phyloP scores from a whole-genome alignment of 805 yeast genomes.

The Starmerella ratchasimensis region DNA sequence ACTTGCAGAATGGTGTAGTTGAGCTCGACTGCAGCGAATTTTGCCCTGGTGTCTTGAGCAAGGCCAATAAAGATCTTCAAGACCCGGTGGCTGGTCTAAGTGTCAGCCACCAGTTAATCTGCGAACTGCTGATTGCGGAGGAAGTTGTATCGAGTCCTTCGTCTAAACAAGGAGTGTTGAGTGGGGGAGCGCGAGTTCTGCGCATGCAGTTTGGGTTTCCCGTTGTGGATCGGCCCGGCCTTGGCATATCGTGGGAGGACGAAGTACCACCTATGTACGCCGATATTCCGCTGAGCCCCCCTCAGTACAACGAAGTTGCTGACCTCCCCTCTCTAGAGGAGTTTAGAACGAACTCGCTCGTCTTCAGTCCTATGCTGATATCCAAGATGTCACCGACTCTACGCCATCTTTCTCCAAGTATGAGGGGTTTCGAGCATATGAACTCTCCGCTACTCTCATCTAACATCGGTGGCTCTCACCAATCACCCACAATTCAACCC shows the following conservation, averaged over 20 bases:
- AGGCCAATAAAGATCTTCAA: conserved; percentile 35
- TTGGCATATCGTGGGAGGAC: conserved; percentile 97
- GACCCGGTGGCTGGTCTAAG: conserved; percentile 69
- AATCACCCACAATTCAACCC: no score
- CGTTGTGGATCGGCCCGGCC: conserved; percentile 80
- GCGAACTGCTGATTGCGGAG: conserved; percentile 91
- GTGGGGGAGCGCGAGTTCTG: conserved; percentile 89
- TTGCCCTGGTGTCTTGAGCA: conserved; percentile 19
- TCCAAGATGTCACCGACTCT: conserved; percentile 21
- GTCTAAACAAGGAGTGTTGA: conserved; percentile 30
- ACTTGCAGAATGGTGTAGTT: conserved; percentile 53
- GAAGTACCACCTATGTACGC: conserved; percentile 96
- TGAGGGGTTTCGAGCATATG: conserved; percentile 17
- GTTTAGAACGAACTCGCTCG: conserved; percentile 14
- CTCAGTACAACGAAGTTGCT: conserved; percentile 44
- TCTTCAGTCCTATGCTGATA: conserved; percentile 19
- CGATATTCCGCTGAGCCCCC: conserved; percentile 80
- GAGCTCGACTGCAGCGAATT: conserved; percentile 37
- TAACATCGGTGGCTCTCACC: not conserved
- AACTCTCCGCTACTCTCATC: not conserved
- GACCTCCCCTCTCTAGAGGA: conserved; percentile 22
- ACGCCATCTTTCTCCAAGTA: conserved; percentile 20
- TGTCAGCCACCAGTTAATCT: conserved; percentile 61
- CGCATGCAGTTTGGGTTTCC: conserved; percentile 85
- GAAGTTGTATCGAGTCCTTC: conserved; percentile 33